These are phyloP conservation scores for Mycena floridula DNA, from an alignment of 768 basidiomycete species.

Conservation along the genomic window DNA sequence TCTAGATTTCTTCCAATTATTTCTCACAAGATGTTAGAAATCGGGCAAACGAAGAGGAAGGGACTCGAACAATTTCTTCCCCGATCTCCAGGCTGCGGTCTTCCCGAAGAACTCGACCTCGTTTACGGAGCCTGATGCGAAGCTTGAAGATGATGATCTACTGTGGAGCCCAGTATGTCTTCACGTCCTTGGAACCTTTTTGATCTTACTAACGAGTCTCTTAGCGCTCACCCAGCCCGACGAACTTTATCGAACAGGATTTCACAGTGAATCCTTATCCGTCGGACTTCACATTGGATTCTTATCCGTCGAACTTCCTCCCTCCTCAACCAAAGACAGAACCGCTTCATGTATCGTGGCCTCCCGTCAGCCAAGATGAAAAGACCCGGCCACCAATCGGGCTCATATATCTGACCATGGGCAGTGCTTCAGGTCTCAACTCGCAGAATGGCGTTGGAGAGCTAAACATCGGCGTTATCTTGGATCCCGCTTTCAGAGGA, in stretches of 20 bases:
- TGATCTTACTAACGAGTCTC: too few species aligned
- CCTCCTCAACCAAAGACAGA: constrained; percentile 3
- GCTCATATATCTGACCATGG: constrained; percentile 33
- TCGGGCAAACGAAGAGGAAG: not conserved
- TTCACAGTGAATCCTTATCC: not conserved
- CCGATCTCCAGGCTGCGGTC: too few species aligned
- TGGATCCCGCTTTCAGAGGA: constrained; percentile 29
- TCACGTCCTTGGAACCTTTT: too few species aligned
- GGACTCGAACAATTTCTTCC: too few species aligned
- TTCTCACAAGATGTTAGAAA: not conserved
- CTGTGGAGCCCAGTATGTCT: too few species aligned
- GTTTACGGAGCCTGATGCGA: too few species aligned
- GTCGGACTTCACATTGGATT: not conserved
- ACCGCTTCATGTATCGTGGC: constrained; percentile 3
- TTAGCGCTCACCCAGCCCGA: too few species aligned
- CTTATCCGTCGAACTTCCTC: not conserved
- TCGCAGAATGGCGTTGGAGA: constrained; percentile 27
- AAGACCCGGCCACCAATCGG: constrained; percentile 23
- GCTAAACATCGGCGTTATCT: constrained; percentile 50
- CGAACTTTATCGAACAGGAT: not conserved
- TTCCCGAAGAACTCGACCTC: too few species aligned
- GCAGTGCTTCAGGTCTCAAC: constrained; percentile 20
- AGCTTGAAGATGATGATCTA: too few species aligned
- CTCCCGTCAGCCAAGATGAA: not conserved
- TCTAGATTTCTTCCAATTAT: not conserved